Evolutionary conservation across 2,329 filamentous ascomycete genomes (phyloP).

Genomic region (Colletotrichum sp.): DNA sequence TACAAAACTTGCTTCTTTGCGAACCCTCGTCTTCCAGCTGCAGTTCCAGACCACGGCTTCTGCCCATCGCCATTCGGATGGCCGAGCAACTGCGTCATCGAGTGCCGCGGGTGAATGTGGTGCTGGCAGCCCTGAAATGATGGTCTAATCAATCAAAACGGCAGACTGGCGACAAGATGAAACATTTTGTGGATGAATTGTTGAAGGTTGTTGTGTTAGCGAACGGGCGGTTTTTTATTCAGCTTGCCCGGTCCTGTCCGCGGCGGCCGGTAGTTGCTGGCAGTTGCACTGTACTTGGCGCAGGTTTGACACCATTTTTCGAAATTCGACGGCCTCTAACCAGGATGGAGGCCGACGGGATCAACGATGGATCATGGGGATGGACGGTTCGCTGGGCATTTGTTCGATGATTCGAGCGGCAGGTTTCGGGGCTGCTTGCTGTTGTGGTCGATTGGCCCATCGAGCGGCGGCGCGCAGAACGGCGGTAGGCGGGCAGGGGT

Average conservation of each 20-base stretch:
- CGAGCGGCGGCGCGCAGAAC: not conserved
- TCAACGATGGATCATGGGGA: not conserved
- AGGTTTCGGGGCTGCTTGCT: not conserved
- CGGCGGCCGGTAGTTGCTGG: not conserved
- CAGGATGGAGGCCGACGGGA: not conserved
- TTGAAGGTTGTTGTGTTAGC: not conserved
- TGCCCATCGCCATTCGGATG: constrained; percentile 9
- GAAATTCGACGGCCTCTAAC: not conserved
- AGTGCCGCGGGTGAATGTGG: not conserved
- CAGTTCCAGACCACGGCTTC: not conserved
- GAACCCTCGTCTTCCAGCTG: not conserved
- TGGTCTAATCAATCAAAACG: not conserved
- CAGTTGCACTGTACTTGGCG: constrained; percentile 3
- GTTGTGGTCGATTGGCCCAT: not conserved
- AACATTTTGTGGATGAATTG: constrained; percentile 16
- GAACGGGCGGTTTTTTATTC: not conserved
- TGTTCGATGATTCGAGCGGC: constrained; percentile 3
- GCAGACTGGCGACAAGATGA: not conserved
- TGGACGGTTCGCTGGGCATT: not conserved
- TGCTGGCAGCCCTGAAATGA: not conserved
- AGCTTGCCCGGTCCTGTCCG: not conserved
- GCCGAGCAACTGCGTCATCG: constrained; percentile 12
- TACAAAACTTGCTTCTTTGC: constrained; percentile 3
- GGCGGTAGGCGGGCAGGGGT: not conserved
- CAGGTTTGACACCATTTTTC: not conserved